These are phyloP conservation scores for Cucumis melo DNA, from an alignment of 306 rosid genomes.

Conservation along the genomic window DNA sequence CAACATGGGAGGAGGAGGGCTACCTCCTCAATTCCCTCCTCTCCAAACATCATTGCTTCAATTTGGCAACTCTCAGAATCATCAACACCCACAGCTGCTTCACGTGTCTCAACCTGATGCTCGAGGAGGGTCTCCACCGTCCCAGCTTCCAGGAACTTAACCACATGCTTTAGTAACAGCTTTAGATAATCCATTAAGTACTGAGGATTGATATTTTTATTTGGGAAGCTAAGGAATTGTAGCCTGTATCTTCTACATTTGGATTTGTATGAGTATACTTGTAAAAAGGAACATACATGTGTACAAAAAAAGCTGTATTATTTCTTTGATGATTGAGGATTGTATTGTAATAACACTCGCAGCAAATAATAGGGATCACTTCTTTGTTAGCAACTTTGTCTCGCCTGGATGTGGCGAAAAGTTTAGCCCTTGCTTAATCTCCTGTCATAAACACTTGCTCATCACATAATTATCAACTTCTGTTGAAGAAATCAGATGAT, in stretches of 20 bases:
- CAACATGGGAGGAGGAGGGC: conserved; percentile 29
- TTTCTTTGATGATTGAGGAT: neutral
- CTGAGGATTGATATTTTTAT: neutral
- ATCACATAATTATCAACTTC: neutral
- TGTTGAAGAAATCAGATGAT: neutral
- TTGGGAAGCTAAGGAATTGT: neutral
- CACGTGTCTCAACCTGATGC: conserved; percentile 31
- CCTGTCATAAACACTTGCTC: neutral
- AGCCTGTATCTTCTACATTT: neutral
- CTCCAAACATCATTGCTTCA: conserved; percentile 36
- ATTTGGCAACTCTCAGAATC: conserved; percentile 25
- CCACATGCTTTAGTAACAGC: conserved; percentile 16
- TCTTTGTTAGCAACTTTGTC: neutral
- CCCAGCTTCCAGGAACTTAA: conserved; percentile 47
- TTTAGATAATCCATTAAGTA: neutral
- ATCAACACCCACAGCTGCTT: conserved; percentile 40
- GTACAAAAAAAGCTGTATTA: neutral
- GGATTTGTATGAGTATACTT: neutral
- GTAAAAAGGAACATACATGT: neutral
- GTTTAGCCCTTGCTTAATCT: neutral
- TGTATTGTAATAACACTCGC: neutral
- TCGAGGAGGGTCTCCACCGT: conserved; percentile 28
- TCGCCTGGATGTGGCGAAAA: neutral
- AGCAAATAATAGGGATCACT: neutral
- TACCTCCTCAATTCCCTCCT: conserved; percentile 46